Base-by-base conservation (phyloP, 805 yeast species). In the Yarrowia bubula region DNA sequence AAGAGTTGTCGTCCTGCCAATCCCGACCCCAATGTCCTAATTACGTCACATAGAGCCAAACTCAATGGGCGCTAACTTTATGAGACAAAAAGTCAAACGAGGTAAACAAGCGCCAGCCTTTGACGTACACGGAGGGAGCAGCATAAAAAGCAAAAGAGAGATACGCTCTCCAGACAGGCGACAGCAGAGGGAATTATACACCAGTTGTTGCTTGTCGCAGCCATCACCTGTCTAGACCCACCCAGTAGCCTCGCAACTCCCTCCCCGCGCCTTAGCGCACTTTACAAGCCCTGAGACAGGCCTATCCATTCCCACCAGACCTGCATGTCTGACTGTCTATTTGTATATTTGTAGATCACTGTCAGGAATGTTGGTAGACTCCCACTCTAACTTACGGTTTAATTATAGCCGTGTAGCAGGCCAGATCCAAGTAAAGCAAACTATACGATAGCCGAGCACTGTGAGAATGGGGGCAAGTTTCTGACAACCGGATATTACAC, bases 21-120 rank as follows among this genome's bases (percentile, higher is more conserved):
- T 28, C 8, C 35, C 28, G 38, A 6, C 38, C 22, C 15, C 53
- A 17, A 32, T 8, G 38, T 15, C 10, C 8, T 28, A 10, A 48
- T 48, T 48, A 48, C 55, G 55, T 48, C 55, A 48, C 41, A 17
- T 48, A 14, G 17, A 33, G 55, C 41, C 39, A 48, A 48, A 48
- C 41, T 48, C 55, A 48, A 48, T 48, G 39, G 17, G 31, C 3
- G 1, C 18, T 11, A 48, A 48, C 55, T 48, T 31, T 33, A 41
- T n/a, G n/a, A 4, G 38, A 2, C 38, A 9, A 4, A 11, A 35
- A 11, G 13, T 35, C 13, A 35, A 35, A 35, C 13, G 10, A 10
- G 38, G 38, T 35, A 35, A 35, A 47, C 53, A 47, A 47, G 53
- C 53, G 28, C 33, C 50, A 28, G 18, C 14, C 37, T 35, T 35